Evolutionary conservation across 352 stramenopile species (phyloP), one percentile per base, ranked within the genome.

Genomic region (Globisporangium cylindrosporum): DNA sequence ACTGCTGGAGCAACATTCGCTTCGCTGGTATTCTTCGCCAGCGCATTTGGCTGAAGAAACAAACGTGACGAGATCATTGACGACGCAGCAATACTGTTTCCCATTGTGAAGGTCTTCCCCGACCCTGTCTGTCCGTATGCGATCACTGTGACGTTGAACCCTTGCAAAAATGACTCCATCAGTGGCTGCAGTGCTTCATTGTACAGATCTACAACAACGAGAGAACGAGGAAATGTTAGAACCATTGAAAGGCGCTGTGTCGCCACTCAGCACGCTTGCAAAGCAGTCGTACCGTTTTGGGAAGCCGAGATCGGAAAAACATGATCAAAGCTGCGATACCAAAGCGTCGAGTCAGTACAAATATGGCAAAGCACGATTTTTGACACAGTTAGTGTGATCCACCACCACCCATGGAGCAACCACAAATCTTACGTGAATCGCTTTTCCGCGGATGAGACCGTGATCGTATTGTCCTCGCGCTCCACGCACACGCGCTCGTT

Each of bases 71-170:
- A 71, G 15, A 86, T 71, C 62, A 70, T 68, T 1, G 68, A 69
- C 4, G 85, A 85, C 0, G 74, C 78, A 8, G 74, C 76, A 62
- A 84, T 81, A 65, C 64, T 77, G 64, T 93, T 96, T 1, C 87
- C 89, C 82, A 96, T 94, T 0, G 89, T 95, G 64, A 89, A 87
- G 9, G 89, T 94, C 67, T 96, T 96, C 38, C 89, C 89, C 0
- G 87, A 93, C 0, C 87, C 89, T 7, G 89, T 96, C 58, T 96
- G 89, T 14, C 89, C 89, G 53, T 96, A 96, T 3, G 86, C 89
- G 20, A 96, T 90, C 14, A 96, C 84, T 1, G 89, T 96, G 36
- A 93, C 88, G 59, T 96, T 96, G 72, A 94, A 96, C n/a, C 89
- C 89, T 76, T 95, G 87, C 9, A 96, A 64, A 64, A 96, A 96